Evolutionary conservation across 306 rosid genomes (phyloP).

Genomic region (Quercus suber): DNA sequence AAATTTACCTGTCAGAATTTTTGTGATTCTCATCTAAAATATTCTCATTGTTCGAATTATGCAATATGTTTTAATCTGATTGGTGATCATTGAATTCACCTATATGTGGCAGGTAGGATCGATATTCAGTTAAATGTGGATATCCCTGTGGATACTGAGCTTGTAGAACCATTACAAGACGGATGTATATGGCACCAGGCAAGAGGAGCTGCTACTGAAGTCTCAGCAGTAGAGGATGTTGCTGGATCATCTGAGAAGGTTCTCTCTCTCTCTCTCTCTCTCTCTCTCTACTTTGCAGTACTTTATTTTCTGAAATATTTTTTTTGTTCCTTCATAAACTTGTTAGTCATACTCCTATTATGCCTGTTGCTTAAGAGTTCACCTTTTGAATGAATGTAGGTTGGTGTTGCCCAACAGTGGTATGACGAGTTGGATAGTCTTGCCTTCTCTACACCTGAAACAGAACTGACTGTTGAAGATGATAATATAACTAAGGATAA

Average conservation of each 20-base stretch:
- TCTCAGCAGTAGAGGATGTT: slow-evolving; percentile 41
- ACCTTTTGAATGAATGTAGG: slow-evolving; percentile 41
- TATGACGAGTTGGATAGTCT: slow-evolving; percentile 75
- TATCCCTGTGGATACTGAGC: slow-evolving; percentile 62
- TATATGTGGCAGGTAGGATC: slow-evolving; percentile 51
- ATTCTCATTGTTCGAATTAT: background rate
- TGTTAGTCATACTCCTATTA: slow-evolving; percentile 13
- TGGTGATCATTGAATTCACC: slow-evolving; percentile 12
- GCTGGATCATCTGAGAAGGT: slow-evolving; percentile 65
- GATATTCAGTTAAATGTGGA: slow-evolving; percentile 54
- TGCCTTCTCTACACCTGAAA: slow-evolving; percentile 46
- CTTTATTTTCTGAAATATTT: slow-evolving; percentile 10
- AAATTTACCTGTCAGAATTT: background rate
- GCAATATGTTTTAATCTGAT: background rate
- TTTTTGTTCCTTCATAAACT: background rate
- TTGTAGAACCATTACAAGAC: slow-evolving; percentile 71
- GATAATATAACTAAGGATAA: slow-evolving; percentile 24
- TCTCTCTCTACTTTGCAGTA: background rate
- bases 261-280: background rate
- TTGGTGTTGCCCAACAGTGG: slow-evolving; percentile 81
- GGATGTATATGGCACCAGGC: slow-evolving; percentile 80
- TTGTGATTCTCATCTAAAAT: background rate
- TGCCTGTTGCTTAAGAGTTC: slow-evolving; percentile 28
- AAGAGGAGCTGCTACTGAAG: slow-evolving; percentile 77
- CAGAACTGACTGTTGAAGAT: slow-evolving; percentile 42